Evolutionary conservation across 257 asterid genomes (phyloP).

Genomic region (Solanum habrochaites): DNA sequence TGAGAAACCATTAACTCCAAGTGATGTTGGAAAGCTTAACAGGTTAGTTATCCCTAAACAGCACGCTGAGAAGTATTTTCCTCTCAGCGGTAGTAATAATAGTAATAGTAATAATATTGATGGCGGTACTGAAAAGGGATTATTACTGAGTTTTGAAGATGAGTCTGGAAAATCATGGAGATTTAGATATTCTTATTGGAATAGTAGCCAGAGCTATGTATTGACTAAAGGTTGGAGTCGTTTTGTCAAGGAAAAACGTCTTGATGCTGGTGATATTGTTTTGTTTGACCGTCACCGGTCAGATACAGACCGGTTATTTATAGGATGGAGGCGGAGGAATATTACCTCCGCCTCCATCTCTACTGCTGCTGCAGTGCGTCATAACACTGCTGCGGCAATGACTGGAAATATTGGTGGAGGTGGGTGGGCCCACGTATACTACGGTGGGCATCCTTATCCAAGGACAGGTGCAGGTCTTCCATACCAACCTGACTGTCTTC

Average conservation of each 20-base stretch:
- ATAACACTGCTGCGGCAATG: background rate
- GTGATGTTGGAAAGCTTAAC: conserved; percentile 94
- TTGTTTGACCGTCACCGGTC: conserved; percentile 49
- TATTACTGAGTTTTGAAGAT: conserved; percentile 68
- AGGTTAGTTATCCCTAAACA: conserved; percentile 93
- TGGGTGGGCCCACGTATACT: conserved; percentile 28
- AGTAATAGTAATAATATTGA: background rate
- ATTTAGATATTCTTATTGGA: conserved; percentile 89
- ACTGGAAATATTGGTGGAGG: background rate
- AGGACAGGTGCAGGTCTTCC: conserved; percentile 16
- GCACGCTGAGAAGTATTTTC: conserved; percentile 84
- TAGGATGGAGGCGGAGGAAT: conserved; percentile 68
- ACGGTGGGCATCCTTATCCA: conserved; percentile 36
- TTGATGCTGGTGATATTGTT: conserved; percentile 81
- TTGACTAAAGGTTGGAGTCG: conserved; percentile 97
- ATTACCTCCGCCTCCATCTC: background rate
- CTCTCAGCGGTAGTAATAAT: conserved; percentile 21
- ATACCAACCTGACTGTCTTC: conserved; percentile 42
- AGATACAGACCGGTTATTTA: conserved; percentile 49
- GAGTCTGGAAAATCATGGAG: conserved; percentile 73
- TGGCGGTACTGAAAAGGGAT: conserved; percentile 39
- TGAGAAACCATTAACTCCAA: conserved; percentile 87
- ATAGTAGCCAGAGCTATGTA: conserved; percentile 91
- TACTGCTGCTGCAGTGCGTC: background rate
- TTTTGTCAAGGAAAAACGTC: conserved; percentile 75